Conservation (phyloP, 2,329 filamentous ascomycete species). For the Sclerotinia spermophila region DNA sequence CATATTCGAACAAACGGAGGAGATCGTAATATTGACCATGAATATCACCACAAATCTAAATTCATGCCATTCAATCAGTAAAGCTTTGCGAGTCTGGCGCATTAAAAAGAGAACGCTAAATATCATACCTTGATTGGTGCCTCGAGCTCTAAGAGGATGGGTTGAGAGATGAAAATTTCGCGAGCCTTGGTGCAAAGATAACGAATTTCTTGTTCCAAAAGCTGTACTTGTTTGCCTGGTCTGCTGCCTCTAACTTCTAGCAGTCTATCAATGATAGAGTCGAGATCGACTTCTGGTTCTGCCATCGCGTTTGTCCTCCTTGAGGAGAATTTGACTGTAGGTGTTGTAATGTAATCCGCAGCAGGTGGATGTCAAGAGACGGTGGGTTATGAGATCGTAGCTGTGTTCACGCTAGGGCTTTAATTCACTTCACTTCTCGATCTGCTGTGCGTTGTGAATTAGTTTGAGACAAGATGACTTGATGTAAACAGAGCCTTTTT, state of each 20-base stretch:
- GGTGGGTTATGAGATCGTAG: neutral
- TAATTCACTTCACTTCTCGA: slow-evolving; percentile 18
- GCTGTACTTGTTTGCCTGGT: slow-evolving; percentile 96
- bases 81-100: neutral
- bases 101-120: neutral
- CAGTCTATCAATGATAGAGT: slow-evolving; percentile 98
- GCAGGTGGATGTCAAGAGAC: slow-evolving; percentile 21
- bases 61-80: slow-evolving; percentile 23
- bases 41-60: slow-evolving; percentile 96
- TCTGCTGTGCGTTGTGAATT: slow-evolving; percentile 8
- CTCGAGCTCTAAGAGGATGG: slow-evolving; percentile 94
- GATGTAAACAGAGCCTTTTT: neutral
- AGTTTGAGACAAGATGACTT: neutral
- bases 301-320: slow-evolving; percentile 53
- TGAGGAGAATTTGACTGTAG: slow-evolving; percentile 34
- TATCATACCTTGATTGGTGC: slow-evolving; percentile 89
- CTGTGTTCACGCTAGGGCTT: slow-evolving; percentile 2
- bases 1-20: slow-evolving; percentile 94
- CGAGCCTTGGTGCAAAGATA: slow-evolving; percentile 97
- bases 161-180: slow-evolving; percentile 99
- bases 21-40: slow-evolving; percentile 99
- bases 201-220: slow-evolving; percentile 93
- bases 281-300: slow-evolving; percentile 92
- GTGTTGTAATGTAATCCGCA: slow-evolving; percentile 33
- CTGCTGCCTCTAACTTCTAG: slow-evolving; percentile 96